A percentile compares a stretch with the other conserved stretches of the same genome.
Conservation (phyloP, 768 basidiomycete species). For the Naganishia randhawae region DNA sequence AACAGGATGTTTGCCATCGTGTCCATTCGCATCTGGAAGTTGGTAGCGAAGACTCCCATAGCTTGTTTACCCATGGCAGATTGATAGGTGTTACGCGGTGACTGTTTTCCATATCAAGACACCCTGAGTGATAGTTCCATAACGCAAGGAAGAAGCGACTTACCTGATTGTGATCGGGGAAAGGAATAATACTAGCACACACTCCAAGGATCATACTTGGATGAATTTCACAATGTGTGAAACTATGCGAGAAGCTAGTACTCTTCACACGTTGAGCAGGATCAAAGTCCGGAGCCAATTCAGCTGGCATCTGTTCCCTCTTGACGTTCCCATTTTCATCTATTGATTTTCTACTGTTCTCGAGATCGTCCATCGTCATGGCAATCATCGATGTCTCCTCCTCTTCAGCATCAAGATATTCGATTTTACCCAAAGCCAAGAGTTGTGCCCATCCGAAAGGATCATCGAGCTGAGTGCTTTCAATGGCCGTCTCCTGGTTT, state of each 20-base stretch:
- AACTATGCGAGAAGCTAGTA: slow-evolving; percentile 77
- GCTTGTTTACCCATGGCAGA: slow-evolving; percentile 99
- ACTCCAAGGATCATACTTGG: slow-evolving; percentile 98
- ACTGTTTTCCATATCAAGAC: slow-evolving; percentile 56
- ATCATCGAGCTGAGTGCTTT: slow-evolving; percentile 54
- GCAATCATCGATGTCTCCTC: slow-evolving; percentile 99
- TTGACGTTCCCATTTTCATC: slow-evolving; percentile 35
- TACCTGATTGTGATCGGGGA: slow-evolving; percentile 99
- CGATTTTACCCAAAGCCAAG: slow-evolving; percentile 81
- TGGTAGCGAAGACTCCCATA: slow-evolving; percentile 97
- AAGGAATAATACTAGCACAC: slow-evolving; percentile 97
- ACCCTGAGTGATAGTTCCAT: neutral
- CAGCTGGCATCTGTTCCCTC: slow-evolving; percentile 43
- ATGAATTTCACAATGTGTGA: slow-evolving; percentile 99
- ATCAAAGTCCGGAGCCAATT: slow-evolving; percentile 57
- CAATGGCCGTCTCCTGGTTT: slow-evolving; percentile 51
- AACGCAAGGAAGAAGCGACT: slow-evolving; percentile 38
- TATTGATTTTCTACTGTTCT: slow-evolving; percentile 61
- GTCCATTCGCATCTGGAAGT: slow-evolving; percentile 98
- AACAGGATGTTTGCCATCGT: slow-evolving; percentile 99
- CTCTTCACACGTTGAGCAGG: slow-evolving; percentile 84
- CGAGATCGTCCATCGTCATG: slow-evolving; percentile 94
- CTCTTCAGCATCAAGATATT: slow-evolving; percentile 94
- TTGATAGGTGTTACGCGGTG: slow-evolving; percentile 99
- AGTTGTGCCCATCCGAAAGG: slow-evolving; percentile 76